Evolutionary conservation across 306 rosid genomes (phyloP), one percentile per base, ranked within the genome.

Genomic region (Trifolium subterraneum): DNA sequence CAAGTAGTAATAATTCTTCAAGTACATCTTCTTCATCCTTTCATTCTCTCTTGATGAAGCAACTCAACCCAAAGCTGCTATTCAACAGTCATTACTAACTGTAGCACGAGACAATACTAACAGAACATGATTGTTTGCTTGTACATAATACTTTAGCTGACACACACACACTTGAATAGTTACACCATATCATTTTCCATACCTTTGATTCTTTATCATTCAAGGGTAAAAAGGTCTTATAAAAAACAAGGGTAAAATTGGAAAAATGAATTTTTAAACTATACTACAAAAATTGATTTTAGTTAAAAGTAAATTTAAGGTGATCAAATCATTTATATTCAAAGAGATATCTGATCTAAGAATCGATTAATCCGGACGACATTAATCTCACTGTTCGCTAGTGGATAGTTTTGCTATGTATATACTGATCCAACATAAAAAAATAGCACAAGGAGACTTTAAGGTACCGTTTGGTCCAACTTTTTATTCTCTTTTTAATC

Each of bases 21-120:
- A 48, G 47, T 48, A 7, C 16, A 4, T 15, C 27, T 0, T 69
- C 48, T 4, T 42, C 3, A 41, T 10, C 8, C 31, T 9, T 81
- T 76, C 60, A 20, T 83, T 51, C 78, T 67, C 70, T 71, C 74
- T 33, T 51, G 35, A 70, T 76, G 74, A 88, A 88, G 90, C 92
- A 90, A 90, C 71, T 33, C 16, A 54, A 52, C 9, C 76, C 86
- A 86, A 88, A 82, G 93, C 93, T 90, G 91, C 88, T 82, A 84
- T 60, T 80, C 27, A 85, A 89, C 79, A 71, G 75, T 51, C 70
- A 59, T 18, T 64, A 44, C 69, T 59, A 72, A 71, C 64, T 58
- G 18, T n/a, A 36, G n/a, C 54, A 65, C 71, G 7, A 69, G 29
- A n/a, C 38, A 64, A 11, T 41, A 10, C 69, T 64, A 74, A 42